These are phyloP conservation scores for Populus hybrid DNA, from an alignment of 441 rosid species.

Conservation along the genomic window DNA sequence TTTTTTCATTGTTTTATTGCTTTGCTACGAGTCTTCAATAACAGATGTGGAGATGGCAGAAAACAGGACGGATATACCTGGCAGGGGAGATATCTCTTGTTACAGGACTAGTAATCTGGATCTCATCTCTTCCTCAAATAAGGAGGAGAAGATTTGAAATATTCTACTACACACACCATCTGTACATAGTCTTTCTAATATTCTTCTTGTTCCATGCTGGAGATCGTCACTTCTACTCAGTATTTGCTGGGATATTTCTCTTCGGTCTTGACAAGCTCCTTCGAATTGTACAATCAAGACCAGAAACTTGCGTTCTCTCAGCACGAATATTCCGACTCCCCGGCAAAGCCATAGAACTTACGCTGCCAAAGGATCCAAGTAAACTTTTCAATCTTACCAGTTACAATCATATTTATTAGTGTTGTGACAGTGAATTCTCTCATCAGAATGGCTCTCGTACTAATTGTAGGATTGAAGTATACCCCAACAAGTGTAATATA, in stretches of 20 bases:
- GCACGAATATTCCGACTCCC: slow-evolving; percentile 62
- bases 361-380: slow-evolving; percentile 70
- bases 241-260: slow-evolving; percentile 73
- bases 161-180: slow-evolving; percentile 76
- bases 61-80: slow-evolving; percentile 66
- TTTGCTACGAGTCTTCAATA: not conserved
- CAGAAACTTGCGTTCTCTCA: slow-evolving; percentile 46
- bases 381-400: slow-evolving; percentile 10
- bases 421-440: not conserved
- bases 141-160: slow-evolving; percentile 69
- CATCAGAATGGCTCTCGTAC: not conserved
- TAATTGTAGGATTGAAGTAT: slow-evolving; percentile 57
- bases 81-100: slow-evolving; percentile 68
- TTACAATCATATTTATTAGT: not conserved
- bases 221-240: slow-evolving; percentile 75
- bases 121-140: slow-evolving; percentile 83
- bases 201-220: slow-evolving; percentile 83
- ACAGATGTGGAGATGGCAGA: slow-evolving; percentile 80
- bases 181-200: slow-evolving; percentile 59
- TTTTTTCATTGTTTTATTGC: not conserved
- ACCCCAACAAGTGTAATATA: slow-evolving; percentile 61
- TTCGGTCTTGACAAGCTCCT: slow-evolving; percentile 74
- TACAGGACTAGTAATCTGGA: slow-evolving; percentile 62
- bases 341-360: slow-evolving; percentile 59
- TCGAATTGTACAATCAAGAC: slow-evolving; percentile 64